A percentile compares a stretch with the other conserved stretches of the same genome.
Conservation (phyloP, 306 rosid species). For the Abrus precatorius region DNA sequence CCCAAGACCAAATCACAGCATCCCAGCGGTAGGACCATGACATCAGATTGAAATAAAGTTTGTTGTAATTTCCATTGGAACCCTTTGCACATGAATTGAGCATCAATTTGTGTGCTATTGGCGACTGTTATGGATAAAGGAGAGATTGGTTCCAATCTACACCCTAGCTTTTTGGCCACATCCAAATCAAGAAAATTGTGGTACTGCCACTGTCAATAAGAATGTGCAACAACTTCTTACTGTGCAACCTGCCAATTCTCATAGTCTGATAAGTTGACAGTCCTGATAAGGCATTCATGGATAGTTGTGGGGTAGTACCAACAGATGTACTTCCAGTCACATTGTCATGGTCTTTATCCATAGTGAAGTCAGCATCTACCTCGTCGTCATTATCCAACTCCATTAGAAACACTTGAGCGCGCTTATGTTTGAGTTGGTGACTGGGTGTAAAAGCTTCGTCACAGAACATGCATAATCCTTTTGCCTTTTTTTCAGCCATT, state of each 20-base stretch:
- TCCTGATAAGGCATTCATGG: background rate
- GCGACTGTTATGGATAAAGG: background rate
- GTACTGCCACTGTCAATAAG: background rate
- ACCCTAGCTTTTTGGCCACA: background rate
- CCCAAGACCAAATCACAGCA: background rate
- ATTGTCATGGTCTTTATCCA: too few species aligned
- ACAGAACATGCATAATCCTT: background rate
- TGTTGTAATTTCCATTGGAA: background rate
- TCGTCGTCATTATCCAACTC: background rate
- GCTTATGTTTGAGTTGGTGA: background rate
- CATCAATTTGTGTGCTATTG: background rate
- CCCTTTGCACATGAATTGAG: background rate
- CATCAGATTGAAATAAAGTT: background rate
- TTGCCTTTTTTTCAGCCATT: background rate
- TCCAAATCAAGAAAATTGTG: background rate
- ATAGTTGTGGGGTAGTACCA: background rate
- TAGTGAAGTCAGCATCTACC: too few species aligned
- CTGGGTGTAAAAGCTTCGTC: background rate
- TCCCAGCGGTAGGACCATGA: background rate
- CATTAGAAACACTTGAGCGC: background rate
- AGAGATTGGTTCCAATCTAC: background rate
- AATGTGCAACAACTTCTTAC: too few species aligned
- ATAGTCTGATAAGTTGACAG: background rate
- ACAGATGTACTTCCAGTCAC: too few species aligned
- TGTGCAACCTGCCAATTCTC: too few species aligned